phyloP scores from a whole-genome alignment of 2,329 filamentous ascomycete species.

The Leptographium radiaticola region DNA sequence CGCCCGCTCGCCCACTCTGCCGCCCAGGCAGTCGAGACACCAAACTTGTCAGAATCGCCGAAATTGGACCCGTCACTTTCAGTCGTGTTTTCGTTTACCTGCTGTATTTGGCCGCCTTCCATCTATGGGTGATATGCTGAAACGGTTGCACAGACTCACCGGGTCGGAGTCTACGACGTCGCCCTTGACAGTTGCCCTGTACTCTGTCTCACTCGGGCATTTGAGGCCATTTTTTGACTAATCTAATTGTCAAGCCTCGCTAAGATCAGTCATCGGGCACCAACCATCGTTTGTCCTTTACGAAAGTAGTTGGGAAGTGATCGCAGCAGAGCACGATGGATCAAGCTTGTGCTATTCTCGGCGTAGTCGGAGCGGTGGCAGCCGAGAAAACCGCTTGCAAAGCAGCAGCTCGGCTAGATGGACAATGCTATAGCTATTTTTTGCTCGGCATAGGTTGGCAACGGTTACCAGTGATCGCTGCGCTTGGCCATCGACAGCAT shows the following conservation, averaged over 20 bases:
- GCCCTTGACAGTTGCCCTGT: not conserved
- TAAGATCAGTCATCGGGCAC: not conserved
- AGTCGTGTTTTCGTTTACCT: not conserved
- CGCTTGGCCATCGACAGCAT: no score
- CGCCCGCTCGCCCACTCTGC: no score
- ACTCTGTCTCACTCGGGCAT: not conserved
- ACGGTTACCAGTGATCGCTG: no score
- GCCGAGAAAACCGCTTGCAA: no score
- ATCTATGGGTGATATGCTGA: not conserved
- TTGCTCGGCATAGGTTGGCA: no score
- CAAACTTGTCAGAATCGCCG: not conserved
- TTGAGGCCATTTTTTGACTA: not conserved
- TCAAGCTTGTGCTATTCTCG: no score
- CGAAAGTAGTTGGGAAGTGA: not conserved
- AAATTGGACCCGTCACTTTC: not conserved
- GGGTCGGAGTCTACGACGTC: not conserved
- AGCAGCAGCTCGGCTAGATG: no score
- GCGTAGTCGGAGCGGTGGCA: no score
- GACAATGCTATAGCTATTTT: no score
- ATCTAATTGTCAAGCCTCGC: not conserved
- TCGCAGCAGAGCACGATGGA: not conserved
- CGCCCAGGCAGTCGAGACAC: not conserved
- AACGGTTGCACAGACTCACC: not conserved
- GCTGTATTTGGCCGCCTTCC: not conserved
- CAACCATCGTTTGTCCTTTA: not conserved